Conservation (phyloP, 1,284 basidiomycete genomes). For the Anthracocystis panici-leucophaei region DNA sequence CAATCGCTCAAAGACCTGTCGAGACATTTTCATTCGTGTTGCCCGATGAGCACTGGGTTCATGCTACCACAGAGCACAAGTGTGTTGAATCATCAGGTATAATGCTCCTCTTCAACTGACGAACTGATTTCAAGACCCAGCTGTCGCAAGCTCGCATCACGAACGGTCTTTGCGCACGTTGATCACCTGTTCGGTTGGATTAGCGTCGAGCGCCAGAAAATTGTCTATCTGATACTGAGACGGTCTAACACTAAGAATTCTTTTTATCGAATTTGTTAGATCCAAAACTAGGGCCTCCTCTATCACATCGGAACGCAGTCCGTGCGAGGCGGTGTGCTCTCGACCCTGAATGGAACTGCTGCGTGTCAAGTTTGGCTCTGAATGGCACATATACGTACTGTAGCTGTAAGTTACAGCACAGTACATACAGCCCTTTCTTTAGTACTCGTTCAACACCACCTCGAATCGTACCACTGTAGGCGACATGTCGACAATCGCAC, state of each 20-base stretch:
- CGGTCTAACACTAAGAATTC: no score
- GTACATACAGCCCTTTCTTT: not conserved
- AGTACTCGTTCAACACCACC: not conserved
- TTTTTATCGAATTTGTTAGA: not conserved
- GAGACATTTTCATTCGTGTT: not conserved
- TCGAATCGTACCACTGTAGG: not conserved
- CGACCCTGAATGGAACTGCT: constrained; percentile 7
- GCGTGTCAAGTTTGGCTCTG: constrained; percentile 4
- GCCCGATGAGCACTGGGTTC: not conserved
- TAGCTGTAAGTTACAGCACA: not conserved
- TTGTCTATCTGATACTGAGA: no score
- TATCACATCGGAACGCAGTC: not conserved
- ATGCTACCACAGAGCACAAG: no score
- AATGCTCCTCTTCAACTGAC: no score
- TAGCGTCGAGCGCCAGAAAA: no score
- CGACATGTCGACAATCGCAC: constrained; percentile 68
- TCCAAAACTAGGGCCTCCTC: not conserved
- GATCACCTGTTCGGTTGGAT: no score
- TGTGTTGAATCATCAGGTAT: no score
- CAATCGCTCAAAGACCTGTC: not conserved
- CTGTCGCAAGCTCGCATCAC: no score
- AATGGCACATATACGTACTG: no score
- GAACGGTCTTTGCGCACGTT: no score
- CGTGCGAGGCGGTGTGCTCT: constrained; percentile 1
- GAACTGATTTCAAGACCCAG: no score